phyloP scores from a whole-genome alignment of 2,329 filamentous ascomycete species.

The Cytospora leucostoma region DNA sequence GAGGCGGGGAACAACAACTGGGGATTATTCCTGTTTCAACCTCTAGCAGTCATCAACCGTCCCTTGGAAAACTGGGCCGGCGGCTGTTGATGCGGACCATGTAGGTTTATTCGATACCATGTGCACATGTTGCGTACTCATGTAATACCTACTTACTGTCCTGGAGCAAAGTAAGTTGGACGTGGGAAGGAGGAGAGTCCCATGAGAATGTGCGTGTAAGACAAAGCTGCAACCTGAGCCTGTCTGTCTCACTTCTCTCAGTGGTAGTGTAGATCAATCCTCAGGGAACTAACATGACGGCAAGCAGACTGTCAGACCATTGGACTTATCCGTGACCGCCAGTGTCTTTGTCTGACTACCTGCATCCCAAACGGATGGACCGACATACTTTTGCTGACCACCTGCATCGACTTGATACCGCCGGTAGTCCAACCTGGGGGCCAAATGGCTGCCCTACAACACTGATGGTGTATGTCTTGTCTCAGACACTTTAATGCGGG shows the following conservation, averaged over 20 bases:
- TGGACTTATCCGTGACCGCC: too few relatives aligned
- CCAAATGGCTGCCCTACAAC: not conserved
- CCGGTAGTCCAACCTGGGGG: not conserved
- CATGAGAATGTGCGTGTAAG: not conserved
- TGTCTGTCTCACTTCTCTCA: not conserved
- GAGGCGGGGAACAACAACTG: constrained; percentile 20
- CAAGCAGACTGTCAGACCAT: too few relatives aligned
- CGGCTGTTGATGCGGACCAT: constrained; percentile 23
- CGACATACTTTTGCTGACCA: constrained; percentile 20
- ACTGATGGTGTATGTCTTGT: too few relatives aligned
- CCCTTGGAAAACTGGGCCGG: constrained; percentile 21
- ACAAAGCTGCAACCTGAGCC: not conserved
- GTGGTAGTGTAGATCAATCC: too few relatives aligned
- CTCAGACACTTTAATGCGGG: too few relatives aligned
- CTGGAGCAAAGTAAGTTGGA: not conserved
- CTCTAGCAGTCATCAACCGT: constrained; percentile 7
- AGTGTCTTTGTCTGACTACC: not conserved
- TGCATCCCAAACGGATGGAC: constrained; percentile 4
- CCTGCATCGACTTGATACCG: not conserved
- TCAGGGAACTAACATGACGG: too few relatives aligned
- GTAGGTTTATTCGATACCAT: constrained; percentile 14
- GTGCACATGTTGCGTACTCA: not conserved
- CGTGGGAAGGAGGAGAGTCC: too few relatives aligned
- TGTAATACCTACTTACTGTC: not conserved
- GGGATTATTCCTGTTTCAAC: constrained; percentile 11